Percentiles rank a stretch among this genome's conserved stretches.
These are phyloP conservation scores for Exophiala oligosperma DNA, from an alignment of 2,329 filamentous ascomycete genomes.

Conservation along the genomic window DNA sequence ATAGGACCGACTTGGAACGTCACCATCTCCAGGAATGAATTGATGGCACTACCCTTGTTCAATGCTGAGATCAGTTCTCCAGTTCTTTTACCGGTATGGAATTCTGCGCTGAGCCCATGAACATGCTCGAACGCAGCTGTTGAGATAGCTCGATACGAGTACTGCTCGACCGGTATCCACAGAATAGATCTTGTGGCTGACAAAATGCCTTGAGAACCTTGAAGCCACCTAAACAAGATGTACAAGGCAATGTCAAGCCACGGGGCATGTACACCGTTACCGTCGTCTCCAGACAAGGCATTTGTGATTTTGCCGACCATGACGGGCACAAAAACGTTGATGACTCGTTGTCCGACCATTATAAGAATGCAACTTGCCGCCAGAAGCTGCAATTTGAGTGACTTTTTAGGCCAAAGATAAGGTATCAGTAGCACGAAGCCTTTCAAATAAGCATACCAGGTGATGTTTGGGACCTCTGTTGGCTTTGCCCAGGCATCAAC, in stretches of 20 bases:
- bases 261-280: conserved; percentile 57
- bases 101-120: conserved; percentile 90
- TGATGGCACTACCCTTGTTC: conserved; percentile 94
- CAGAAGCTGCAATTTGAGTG: conserved; percentile 70
- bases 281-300: conserved; percentile 62
- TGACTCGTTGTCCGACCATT: conserved; percentile 73
- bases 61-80: conserved; percentile 93
- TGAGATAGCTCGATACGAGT: conserved; percentile 91
- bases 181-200: conserved; percentile 78
- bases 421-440: conserved; percentile 94
- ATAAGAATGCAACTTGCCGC: conserved; percentile 81
- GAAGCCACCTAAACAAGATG: conserved; percentile 75
- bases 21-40: conserved; percentile 92
- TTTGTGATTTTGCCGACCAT: conserved; percentile 81
- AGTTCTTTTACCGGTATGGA: conserved; percentile 94
- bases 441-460: conserved; percentile 93
- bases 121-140: conserved; percentile 97
- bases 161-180: conserved; percentile 96
- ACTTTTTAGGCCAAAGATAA: conserved; percentile 91
- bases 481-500: conserved; percentile 75
- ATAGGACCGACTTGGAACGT: conserved; percentile 96
- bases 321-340: conserved; percentile 83
- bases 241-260: conserved; percentile 76
- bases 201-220: conserved; percentile 84
- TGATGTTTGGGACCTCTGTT: conserved; percentile 78